phyloP scores from a whole-genome alignment of 345 rosid species.

The Melaleuca quinquenervia region DNA sequence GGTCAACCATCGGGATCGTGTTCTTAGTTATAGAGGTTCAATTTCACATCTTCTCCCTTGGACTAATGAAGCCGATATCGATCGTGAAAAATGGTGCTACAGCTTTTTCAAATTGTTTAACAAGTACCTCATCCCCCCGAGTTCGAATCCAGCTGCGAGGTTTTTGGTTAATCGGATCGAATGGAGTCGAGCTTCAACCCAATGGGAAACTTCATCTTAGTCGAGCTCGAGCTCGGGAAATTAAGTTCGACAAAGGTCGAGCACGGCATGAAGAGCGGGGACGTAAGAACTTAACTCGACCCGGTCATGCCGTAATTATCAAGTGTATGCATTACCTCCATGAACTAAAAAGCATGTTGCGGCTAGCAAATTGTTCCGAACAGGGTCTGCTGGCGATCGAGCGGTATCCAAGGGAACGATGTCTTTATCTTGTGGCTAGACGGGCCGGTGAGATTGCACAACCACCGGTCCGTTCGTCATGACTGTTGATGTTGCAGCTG shows the following conservation, averaged over 20 bases:
- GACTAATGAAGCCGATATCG: too few species aligned
- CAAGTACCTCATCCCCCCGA: too few species aligned
- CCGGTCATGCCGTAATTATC: not conserved
- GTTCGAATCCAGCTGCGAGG: too few species aligned
- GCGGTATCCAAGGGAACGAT: not conserved
- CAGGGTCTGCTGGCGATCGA: not conserved
- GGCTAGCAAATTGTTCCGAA: not conserved
- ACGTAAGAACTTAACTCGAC: not conserved
- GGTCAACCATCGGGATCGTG: not conserved
- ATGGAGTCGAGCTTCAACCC: not conserved
- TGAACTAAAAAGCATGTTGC: not conserved
- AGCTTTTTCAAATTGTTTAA: too few species aligned
- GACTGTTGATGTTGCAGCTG: not conserved
- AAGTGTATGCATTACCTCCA: not conserved
- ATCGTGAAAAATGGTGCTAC: not conserved
- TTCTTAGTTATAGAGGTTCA: too few species aligned
- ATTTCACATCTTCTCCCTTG: too few species aligned
- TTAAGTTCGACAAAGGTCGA: not conserved
- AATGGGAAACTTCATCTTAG: not conserved
- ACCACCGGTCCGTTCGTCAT: not conserved
- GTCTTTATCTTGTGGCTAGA: not conserved
- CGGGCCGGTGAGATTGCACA: not conserved
- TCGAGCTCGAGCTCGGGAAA: accelerated
- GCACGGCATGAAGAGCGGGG: not conserved
- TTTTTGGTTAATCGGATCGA: not conserved